Evolutionary conservation across 1,284 basidiomycete species (phyloP).

Genomic region (Ustilago xerochloae): DNA sequence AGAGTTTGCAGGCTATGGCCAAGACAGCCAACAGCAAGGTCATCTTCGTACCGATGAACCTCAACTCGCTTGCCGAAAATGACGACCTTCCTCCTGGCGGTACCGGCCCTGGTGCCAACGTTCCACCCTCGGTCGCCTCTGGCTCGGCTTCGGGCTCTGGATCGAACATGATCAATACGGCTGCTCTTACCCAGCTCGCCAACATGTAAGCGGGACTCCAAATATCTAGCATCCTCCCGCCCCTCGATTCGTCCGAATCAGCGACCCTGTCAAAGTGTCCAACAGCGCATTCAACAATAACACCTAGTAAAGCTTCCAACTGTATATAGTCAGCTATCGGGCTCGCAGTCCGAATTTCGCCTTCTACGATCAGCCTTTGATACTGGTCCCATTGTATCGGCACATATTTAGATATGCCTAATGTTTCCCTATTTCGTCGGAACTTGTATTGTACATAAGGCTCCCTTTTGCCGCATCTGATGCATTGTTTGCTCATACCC

Average conservation of each 20-base stretch:
- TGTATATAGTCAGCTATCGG: too few species aligned
- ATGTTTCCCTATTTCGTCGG: not conserved
- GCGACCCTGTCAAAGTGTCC: not conserved
- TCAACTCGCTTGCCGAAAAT: slow-evolving; percentile 29
- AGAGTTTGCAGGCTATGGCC: slow-evolving; percentile 80
- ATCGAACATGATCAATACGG: slow-evolving; percentile 32
- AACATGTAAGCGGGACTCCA: slow-evolving; percentile 13
- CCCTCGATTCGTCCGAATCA: not conserved
- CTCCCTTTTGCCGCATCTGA: not conserved
- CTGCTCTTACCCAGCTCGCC: slow-evolving; percentile 37
- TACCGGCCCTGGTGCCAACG: slow-evolving; percentile 1
- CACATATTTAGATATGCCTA: too few species aligned
- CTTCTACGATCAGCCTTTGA: not conserved
- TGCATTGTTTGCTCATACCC: not conserved
- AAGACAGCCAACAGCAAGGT: slow-evolving; percentile 85
- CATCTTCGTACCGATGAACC: slow-evolving; percentile 87
- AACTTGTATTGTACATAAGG: not conserved
- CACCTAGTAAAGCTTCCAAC: too few species aligned
- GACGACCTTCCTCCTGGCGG: slow-evolving; percentile 20
- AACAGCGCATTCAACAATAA: not conserved
- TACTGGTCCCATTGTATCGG: too few species aligned
- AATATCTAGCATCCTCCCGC: not conserved
- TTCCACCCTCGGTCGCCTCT: not conserved
- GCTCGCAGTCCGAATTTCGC: too few species aligned
- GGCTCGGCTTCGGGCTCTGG: slow-evolving; percentile 5